Base-by-base conservation (phyloP, 768 basidiomycete species). In the Zangia roseola region DNA sequence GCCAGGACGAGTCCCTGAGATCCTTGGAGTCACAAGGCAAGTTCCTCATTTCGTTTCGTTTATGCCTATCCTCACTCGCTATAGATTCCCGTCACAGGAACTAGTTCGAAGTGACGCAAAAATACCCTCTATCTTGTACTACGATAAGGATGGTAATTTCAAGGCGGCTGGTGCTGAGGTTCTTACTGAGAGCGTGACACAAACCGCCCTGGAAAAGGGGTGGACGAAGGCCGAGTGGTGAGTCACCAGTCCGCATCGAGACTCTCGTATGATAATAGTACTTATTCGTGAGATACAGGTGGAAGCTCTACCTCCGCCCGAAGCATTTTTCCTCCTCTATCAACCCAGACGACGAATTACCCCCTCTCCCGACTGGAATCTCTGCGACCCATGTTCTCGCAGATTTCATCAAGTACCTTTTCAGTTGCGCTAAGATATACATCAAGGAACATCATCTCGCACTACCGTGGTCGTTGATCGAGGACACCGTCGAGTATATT, bases 121-220 rank as follows among this genome's bases (percentile, higher is more conserved):
- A 50, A 72, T 77, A 7, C 75, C 74, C 0, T 72, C 74, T 2
- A 56, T 77, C 28, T 54, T 77, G 9, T 73, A 72, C 49, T 78
- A 78, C 42, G 74, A 75, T 53, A 35, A 50, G n/a, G 47, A 52
- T 7, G 76, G 75, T 0, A 40, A 43, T 1, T 56, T 71, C 6
- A 60, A 52, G 26, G 76, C 75, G 0, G 62, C 66, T 16, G 76
- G 76, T 0, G 71, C 71, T 9, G 74, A 75, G 44, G 74, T 73
- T 0, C 42, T 56, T 21, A 46, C 60, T 17, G 69, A 70, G 26
- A 56, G 59, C 16, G 57, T 64, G 6, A 51, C 63, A 14, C 69
- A 69, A 13, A 46, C 52, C n/a, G 75, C 73, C 4, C 64, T 66
- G 31, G 64, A 68, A 9, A 62, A 69, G 34, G 47, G 38, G 23